Evolutionary conservation across 1,139 yeast genomes (phyloP), one percentile per base, ranked within the genome.

Genomic region (Suhomyces guaymorum): DNA sequence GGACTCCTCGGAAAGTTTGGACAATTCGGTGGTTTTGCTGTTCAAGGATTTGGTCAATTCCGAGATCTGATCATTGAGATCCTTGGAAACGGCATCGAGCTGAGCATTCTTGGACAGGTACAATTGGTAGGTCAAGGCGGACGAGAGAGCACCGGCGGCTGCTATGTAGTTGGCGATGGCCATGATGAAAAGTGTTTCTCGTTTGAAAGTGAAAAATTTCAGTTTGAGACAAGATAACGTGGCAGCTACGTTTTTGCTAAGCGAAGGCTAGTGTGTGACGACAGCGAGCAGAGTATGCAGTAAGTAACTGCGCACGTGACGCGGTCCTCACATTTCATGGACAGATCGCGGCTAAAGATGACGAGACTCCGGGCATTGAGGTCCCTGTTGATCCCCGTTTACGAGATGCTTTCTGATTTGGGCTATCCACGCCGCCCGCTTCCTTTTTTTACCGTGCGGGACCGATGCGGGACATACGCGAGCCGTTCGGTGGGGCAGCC

Each of bases 21-120:
- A 35, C 31, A 48, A 42, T 15, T 38, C 42, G 1, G 39, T 38
- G 6, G 48, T 24, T 21, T 44, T 49, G 26, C 35, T 20, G 25
- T 42, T 37, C 15, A 44, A 38, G 12, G 25, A 42, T 26, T 35
- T 46, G 23, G 24, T 38, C 31, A 49, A 46, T 5, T 30, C 36
- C 11, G 37, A 33, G 23, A 49, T 41, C 32, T 44, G 42, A n/a
- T 39, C 39, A 24, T 46, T 43, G 37, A 50, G 39, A 22, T 46
- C 49, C 7, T 27, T 29, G 22, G 44, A 29, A 21, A 51, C 31
- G 9, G 39, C 27, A 18, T 51, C 51, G 23, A 48, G 43, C 33
- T 62, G 63, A 4, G 48, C 43, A 9, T 47, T 44, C 39, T 59
- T 62, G 23, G 52, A 37, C 35, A 55, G 57, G 42, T 53, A 57